phyloP scores from a whole-genome alignment of 352 stramenopile species.

The Globisporangium spinosum region DNA sequence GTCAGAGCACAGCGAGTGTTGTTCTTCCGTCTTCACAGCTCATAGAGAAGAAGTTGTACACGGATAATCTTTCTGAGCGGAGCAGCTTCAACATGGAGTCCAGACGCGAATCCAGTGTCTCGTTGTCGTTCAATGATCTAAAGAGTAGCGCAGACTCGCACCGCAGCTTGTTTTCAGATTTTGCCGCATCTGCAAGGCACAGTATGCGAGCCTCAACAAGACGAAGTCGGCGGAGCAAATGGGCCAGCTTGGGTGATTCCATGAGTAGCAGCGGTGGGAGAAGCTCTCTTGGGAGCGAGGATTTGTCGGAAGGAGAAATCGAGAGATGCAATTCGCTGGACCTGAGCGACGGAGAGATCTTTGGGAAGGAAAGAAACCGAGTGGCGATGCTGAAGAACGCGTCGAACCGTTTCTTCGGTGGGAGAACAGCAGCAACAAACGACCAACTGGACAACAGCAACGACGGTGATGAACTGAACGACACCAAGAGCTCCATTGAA shows the following conservation, averaged over 20 bases:
- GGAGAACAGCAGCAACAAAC: conserved; percentile 4
- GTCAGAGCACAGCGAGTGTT: too few species aligned
- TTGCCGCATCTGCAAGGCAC: not conserved
- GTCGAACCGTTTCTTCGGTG: not conserved
- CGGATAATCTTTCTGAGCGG: not conserved
- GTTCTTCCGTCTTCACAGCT: not conserved
- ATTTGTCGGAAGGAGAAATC: conserved; percentile 47
- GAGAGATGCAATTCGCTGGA: conserved; percentile 21
- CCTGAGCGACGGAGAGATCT: conserved; percentile 70
- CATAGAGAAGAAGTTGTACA: not conserved
- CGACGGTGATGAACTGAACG: conserved; percentile 5
- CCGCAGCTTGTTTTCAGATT: conserved; percentile 4
- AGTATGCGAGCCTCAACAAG: not conserved
- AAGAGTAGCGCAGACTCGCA: conserved; percentile 4
- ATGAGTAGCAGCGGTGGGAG: conserved; percentile 22
- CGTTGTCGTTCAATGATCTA: not conserved
- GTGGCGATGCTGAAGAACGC: conserved; percentile 30
- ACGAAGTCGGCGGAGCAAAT: not conserved
- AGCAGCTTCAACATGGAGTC: not conserved
- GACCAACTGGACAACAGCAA: not conserved
- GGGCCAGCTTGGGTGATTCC: not conserved
- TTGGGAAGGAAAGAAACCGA: conserved; percentile 26
- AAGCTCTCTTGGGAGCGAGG: conserved; percentile 29
- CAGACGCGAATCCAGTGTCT: not conserved
- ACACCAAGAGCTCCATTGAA: conserved; percentile 36